Evolutionary conservation across 225 moss, liverwort and hornwort genomes (phyloP).

Genomic region (Straminergon stramineum): DNA sequence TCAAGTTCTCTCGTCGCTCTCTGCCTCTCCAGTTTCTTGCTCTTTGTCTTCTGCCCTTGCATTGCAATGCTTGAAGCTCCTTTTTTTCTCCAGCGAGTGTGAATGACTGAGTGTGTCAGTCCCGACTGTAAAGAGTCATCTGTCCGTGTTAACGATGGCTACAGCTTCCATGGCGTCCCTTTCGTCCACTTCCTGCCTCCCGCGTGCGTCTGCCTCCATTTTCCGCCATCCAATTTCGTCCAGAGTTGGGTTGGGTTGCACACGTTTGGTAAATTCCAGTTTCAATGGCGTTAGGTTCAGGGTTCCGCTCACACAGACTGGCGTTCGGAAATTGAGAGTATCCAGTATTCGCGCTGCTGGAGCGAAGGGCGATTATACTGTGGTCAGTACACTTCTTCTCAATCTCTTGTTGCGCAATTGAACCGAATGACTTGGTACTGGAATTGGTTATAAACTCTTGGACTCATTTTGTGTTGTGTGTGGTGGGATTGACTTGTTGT

Average conservation of each 20-base stretch:
- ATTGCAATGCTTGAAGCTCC: background rate
- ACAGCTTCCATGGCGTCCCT: conserved; percentile 19
- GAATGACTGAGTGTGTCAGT: background rate
- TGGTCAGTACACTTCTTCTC: conserved; percentile 13
- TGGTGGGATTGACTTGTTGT: background rate
- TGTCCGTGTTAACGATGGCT: conserved; percentile 3
- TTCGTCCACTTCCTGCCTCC: background rate
- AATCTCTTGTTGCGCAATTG: background rate
- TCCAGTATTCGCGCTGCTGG: conserved; percentile 16
- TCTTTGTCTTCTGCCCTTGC: background rate
- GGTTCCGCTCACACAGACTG: background rate
- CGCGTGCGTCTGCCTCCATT: background rate
- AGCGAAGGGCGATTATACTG: conserved; percentile 35
- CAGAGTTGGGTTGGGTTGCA: background rate
- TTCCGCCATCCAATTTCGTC: background rate
- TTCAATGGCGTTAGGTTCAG: conserved; percentile 11
- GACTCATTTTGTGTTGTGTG: background rate
- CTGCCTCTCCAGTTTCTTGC: background rate
- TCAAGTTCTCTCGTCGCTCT: background rate
- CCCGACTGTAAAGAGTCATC: background rate
- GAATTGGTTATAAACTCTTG: background rate
- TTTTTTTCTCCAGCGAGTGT: background rate
- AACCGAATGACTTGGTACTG: background rate
- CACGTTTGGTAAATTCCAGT: background rate
- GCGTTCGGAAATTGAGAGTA: background rate